Percentiles rank a stretch among this genome's conserved stretches.
Conservation (phyloP, 1,139 yeast genomes). For the Candida sanyaensis region DNA sequence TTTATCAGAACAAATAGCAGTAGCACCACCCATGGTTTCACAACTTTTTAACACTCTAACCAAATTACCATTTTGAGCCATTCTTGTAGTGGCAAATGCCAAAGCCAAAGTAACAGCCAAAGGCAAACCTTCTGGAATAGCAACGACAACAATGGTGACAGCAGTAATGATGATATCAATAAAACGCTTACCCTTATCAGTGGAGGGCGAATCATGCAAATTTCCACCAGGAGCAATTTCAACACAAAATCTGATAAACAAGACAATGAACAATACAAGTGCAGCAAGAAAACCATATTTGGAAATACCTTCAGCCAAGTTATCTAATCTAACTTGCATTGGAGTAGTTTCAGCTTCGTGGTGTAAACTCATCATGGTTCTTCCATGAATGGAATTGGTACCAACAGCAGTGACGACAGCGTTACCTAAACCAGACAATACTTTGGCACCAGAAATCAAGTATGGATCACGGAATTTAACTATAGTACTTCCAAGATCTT, state of each 20-base stretch:
- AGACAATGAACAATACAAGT: conserved; percentile 68
- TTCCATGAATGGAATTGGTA: conserved; percentile 82
- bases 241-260: conserved; percentile 77
- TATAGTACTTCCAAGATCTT: conserved; percentile 52
- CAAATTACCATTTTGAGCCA: conserved; percentile 94
- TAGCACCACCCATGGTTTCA: conserved; percentile 99
- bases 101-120: conserved; percentile 93
- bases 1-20: conserved; percentile 95
- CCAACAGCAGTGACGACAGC: conserved; percentile 94
- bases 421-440: conserved; percentile 82
- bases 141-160: conserved; percentile 91
- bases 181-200: conserved; percentile 83
- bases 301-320: conserved; percentile 89
- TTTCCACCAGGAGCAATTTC: conserved; percentile 57
- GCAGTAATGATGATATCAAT: conserved; percentile 87
- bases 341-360: conserved; percentile 86
- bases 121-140: conserved; percentile 98
- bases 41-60: conserved; percentile 94
- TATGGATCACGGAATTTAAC: conserved; percentile 66
- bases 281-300: conserved; percentile 92
- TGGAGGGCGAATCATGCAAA: conserved; percentile 47
- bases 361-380: conserved; percentile 79
- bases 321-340: conserved; percentile 76
- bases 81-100: conserved; percentile 96
- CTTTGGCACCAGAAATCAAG: conserved; percentile 87